Evolutionary conservation across 768 basidiomycete genomes (phyloP).

Genomic region (Suillus decipiens): DNA sequence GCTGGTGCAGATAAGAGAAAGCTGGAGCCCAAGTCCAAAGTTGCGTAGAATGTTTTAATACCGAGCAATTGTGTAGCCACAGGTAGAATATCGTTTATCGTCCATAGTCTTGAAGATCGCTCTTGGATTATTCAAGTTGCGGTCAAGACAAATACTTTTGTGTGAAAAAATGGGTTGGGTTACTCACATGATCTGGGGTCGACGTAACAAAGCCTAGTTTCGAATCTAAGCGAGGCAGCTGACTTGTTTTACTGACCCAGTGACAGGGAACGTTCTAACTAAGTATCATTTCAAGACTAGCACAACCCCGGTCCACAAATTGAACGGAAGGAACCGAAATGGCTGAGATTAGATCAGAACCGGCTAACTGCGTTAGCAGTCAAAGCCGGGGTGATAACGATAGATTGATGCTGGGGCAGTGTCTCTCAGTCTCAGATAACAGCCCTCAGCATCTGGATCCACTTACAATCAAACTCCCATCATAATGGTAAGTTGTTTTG

Average conservation of each 20-base stretch:
- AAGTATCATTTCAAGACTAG: no score
- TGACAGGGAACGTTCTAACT: no score
- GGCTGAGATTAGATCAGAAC: neutral
- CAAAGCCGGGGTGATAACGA: constrained; percentile 11
- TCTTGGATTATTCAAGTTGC: neutral
- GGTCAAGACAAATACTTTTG: no score
- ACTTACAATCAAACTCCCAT: constrained; percentile 1
- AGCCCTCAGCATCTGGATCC: constrained; percentile 4
- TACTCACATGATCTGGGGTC: no score
- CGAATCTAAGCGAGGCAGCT: no score
- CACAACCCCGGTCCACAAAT: no score
- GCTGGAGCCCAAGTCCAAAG: constrained; percentile 2
- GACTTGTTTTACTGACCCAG: no score
- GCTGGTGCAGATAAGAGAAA: constrained; percentile 2
- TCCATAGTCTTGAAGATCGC: neutral
- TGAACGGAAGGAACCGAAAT: neutral
- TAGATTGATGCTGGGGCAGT: neutral
- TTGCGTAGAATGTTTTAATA: constrained; percentile 7
- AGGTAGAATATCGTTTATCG: neutral
- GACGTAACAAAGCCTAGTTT: no score
- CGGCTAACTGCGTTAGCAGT: constrained; percentile 3
- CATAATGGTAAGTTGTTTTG: constrained; percentile 25
- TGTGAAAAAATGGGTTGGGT: no score
- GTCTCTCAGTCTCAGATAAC: constrained; percentile 6
- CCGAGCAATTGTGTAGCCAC: neutral